These are phyloP conservation scores for Pholiota microspora DNA, from an alignment of 768 basidiomycete genomes.

Conservation along the genomic window DNA sequence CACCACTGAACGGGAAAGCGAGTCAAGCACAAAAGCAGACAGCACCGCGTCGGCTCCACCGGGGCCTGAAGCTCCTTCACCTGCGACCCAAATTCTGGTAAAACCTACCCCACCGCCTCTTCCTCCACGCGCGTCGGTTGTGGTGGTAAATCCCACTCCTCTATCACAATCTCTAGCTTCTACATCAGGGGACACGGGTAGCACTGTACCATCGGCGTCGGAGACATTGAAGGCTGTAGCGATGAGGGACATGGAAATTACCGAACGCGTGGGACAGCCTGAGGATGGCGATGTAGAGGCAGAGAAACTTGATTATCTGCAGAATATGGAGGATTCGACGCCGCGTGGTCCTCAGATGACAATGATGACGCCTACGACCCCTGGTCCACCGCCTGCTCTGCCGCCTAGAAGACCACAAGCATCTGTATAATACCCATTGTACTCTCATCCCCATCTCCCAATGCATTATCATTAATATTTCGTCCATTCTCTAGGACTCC, in stretches of 20 bases:
- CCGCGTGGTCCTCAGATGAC: neutral
- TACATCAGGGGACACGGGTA: neutral
- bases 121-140: constrained; percentile 40
- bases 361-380: neutral
- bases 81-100: constrained; percentile 9
- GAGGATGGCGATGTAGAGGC: neutral
- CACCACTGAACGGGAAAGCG: neutral
- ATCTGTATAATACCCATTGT: neutral
- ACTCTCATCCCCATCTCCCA: neutral
- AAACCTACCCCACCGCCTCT: constrained; percentile 39
- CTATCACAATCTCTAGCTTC: neutral
- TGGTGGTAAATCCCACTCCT: constrained; percentile 21
- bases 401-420: neutral
- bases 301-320: neutral
- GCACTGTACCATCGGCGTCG: neutral
- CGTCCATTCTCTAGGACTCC: neutral
- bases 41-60: neutral
- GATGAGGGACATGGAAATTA: neutral
- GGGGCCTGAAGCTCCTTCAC: constrained; percentile 1
- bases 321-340: neutral
- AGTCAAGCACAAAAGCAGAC: neutral
- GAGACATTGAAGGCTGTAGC: neutral
- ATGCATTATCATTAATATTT: neutral
- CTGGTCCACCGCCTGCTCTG: neutral
- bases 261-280: neutral